Percentiles rank a stretch among this genome's conserved stretches.
phyloP scores from a whole-genome alignment of 164 flowering plant genomes.

The Magnolia sinica region DNA sequence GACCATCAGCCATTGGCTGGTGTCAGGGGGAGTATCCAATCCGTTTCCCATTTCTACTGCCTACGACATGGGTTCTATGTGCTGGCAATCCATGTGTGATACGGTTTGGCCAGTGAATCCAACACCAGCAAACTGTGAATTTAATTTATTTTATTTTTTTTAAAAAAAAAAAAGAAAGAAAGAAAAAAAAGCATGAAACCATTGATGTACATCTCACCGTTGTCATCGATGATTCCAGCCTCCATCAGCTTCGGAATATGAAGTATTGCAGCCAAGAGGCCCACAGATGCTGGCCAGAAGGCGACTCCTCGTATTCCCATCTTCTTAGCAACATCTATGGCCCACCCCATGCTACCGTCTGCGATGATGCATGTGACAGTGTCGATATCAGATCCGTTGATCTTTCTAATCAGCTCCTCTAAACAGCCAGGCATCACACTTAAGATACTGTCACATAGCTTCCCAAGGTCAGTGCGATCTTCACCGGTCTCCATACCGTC shows the following conservation, averaged over 20 bases:
- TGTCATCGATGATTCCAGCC: conserved; percentile 5
- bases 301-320: conserved; percentile 14
- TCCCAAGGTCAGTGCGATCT: conserved; percentile 6
- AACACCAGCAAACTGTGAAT: too few relatives aligned
- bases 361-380: conserved; percentile 14
- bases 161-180: too few relatives aligned
- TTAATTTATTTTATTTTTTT: too few relatives aligned
- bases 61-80: too few relatives aligned
- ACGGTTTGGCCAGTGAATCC: too few relatives aligned
- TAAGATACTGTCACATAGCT: background rate
- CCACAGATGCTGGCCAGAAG: conserved; percentile 10
- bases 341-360: conserved; percentile 10
- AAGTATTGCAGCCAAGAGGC: background rate
- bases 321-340: conserved; percentile 11
- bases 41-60: too few relatives aligned
- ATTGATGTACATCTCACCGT: conserved; percentile 7
- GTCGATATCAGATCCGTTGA: conserved; percentile 5
- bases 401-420: conserved; percentile 17
- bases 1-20: too few relatives aligned
- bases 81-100: too few relatives aligned
- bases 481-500: conserved; percentile 13
- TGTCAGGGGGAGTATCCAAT: too few relatives aligned
- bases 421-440: conserved; percentile 3
- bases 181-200: too few relatives aligned
- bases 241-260: conserved; percentile 15